Base-by-base conservation (phyloP, 1,139 yeast species). In the Debaryomyces nepalensis region DNA sequence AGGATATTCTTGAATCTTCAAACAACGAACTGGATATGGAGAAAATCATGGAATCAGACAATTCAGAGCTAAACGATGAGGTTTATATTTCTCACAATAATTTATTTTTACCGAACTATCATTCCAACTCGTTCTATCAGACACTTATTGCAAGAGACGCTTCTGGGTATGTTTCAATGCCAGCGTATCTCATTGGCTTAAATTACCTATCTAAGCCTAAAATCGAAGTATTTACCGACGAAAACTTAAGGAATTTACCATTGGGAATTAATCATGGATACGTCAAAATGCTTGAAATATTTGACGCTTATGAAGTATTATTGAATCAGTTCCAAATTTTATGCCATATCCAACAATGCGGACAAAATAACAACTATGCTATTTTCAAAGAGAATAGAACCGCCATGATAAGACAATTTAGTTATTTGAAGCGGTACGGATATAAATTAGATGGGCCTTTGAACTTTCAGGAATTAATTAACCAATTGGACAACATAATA, bases 281-380 rank as follows among this genome's bases (percentile, higher is more conserved):
- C 39, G 66, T 63, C 5, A 52, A 60, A 14, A 48, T 68, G 15
- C 32, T 56, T 10, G 54, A 57, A 37, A 55, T 59, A 0, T 45
- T 59, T 18, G 46, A 48, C n/a, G 54, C 55, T 11, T 55, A 59
- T 31, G 69, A 61, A 42, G 58, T 59, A 0, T 41, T 70, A 4
- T 20, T 70, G 27, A 73, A 73, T 51, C 79, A 73, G 45, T 57
- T 64, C n/a, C 79, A 73, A 47, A 47, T 73, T 3, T 33, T 73
- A 5, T 53, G 53, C 36, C 57, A 59, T 41, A 37, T 57, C 6
- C 71, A 67, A 18, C 23, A 34, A 11, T 34, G 7, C 11, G 29
- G 15, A 5, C 30, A 24, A n/a, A 23, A 30, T 4, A 23, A 34
- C 20, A 26, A 34, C 16, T 18, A n/a, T 10, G 9, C 37, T 6